Percentiles rank a stretch among this genome's conserved stretches.
These are phyloP conservation scores for Porphyra umbilicalis DNA, from an alignment of 31 red algal species.

Conservation along the genomic window DNA sequence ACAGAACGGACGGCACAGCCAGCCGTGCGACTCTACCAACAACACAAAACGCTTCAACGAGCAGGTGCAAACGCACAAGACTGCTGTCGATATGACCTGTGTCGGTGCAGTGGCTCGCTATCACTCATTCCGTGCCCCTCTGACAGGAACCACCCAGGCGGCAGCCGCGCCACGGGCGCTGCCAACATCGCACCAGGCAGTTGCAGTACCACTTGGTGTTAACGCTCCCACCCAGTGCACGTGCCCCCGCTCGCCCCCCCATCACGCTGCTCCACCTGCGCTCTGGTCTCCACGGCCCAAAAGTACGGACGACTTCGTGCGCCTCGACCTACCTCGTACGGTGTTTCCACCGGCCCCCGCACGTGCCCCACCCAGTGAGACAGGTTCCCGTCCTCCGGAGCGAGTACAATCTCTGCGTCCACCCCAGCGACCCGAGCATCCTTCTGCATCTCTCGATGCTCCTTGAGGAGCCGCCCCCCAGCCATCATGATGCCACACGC, in stretches of 20 bases:
- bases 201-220: not conserved
- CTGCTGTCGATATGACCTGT: not conserved
- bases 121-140: no score
- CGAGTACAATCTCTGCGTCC: constrained; percentile 50
- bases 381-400: constrained; percentile 69
- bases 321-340: constrained; percentile 26
- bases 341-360: constrained; percentile 66
- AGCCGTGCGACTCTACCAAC: not conserved
- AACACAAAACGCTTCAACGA: not conserved
- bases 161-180: no score
- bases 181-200: not conserved
- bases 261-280: not conserved
- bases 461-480: constrained; percentile 56
- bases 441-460: constrained; percentile 76
- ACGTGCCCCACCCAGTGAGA: constrained; percentile 63
- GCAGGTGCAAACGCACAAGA: not conserved
- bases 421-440: constrained; percentile 30
- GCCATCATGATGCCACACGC: constrained; percentile 46
- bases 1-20: no score
- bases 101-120: no score
- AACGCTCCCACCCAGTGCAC: not conserved
- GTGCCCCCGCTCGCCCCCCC: not conserved
- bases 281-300: not conserved
- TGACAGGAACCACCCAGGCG: no score
- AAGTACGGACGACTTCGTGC: not conserved